phyloP scores from a whole-genome alignment of 2,329 filamentous ascomycete genomes.

The Leptodontidium sp. region DNA sequence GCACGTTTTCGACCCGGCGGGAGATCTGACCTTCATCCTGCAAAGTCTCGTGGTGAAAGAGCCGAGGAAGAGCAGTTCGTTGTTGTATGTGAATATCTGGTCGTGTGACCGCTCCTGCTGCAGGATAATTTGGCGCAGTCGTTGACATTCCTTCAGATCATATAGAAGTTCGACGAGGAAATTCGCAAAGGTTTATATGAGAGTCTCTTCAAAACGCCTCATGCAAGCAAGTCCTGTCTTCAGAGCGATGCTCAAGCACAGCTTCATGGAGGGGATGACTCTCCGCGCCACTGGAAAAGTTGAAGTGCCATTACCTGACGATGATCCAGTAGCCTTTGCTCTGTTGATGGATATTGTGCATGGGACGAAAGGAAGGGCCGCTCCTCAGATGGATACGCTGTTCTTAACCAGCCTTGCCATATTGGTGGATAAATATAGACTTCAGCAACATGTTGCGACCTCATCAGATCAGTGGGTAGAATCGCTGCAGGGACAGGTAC shows the following conservation, averaged over 20 bases:
- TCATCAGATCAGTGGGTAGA: constrained; percentile 27
- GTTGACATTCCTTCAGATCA: constrained; percentile 12
- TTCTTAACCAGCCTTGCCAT: constrained; percentile 45
- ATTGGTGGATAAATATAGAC: constrained; percentile 44
- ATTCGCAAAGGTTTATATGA: constrained; percentile 22
- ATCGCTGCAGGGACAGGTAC: constrained; percentile 13
- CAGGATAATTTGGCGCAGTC: not conserved
- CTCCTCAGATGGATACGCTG: constrained; percentile 42
- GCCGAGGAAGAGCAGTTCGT: constrained; percentile 24
- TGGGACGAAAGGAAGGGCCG: constrained; percentile 9
- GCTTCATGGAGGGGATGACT: constrained; percentile 27
- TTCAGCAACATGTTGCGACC: constrained; percentile 21
- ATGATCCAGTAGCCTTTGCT: constrained; percentile 27
- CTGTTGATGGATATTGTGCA: constrained; percentile 27
- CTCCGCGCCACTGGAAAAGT: constrained; percentile 25
- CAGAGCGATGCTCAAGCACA: constrained; percentile 28
- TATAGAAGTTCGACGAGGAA: constrained; percentile 21
- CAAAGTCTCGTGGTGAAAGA: constrained; percentile 25
- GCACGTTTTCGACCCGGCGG: constrained; percentile 23
- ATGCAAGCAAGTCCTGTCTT: constrained; percentile 29
- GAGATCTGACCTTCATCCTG: constrained; percentile 28
- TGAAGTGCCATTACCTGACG: constrained; percentile 26
- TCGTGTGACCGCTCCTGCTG: not conserved
- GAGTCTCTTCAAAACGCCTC: constrained; percentile 20
- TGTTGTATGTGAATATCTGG: constrained; percentile 22